Base-by-base conservation (phyloP, 2,329 filamentous ascomycete species). In the Penicillium sp. region DNA sequence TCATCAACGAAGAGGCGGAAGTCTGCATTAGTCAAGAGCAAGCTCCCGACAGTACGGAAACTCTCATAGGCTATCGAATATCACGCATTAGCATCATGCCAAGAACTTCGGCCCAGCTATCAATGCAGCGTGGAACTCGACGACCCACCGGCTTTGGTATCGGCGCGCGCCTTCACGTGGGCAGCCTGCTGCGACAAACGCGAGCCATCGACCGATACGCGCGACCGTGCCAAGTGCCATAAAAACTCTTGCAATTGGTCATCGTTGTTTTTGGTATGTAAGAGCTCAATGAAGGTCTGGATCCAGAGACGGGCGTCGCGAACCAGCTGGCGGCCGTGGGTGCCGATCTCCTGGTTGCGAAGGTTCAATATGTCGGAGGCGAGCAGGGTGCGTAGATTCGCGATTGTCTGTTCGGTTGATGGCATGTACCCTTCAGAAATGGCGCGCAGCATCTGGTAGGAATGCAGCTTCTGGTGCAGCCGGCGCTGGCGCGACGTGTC, bases 231-330 rank as follows among this genome's bases (percentile, higher is more conserved):
- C 38, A 95, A 68, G 59, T 85, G 89, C 89, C 89, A 96, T 31
- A 95, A 75, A 54, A 96, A 87, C 60, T 96, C 88, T 66, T 97
- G 91, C 14, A 97, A 80, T 65, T 95, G 86, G 67, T 97, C 89
- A 13, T 80, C 69, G 51, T 76, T 74, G 66, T 96, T 96, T 73
- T 96, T 97, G 68, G 89, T 77, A 45, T 81, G 76, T 37, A 96
- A 66, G 5, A 95, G 70, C n/a, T 88, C 81, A 58, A 94, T 91
- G 65, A 95, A 82, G 47, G 90, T 78, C 47, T 82, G 78, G 6
- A 96, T 73, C 79, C 82, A 91, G 56, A 85, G 76, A 64, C 85
- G 87, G 40, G 77, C 75, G 61, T 85, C 85, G 50, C 84, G 84
- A 42, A 87, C 75, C 20, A 97, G 74, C 39, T 84, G 78, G 7